Evolutionary conservation across 768 basidiomycete species (phyloP).

Genomic region (Pleurotus platypus): DNA sequence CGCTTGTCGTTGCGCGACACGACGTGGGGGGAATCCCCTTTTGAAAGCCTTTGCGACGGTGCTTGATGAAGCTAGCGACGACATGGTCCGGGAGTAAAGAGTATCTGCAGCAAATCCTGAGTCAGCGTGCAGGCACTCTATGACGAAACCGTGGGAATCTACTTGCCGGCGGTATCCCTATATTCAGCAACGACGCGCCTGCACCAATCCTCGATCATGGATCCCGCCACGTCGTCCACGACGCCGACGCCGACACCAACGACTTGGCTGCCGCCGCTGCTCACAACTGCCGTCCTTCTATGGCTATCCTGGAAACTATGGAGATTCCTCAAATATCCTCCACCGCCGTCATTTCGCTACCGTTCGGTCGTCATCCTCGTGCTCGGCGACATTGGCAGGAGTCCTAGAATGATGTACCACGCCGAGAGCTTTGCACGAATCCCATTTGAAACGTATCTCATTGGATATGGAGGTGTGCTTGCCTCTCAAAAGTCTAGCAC

Average conservation of each 20-base stretch:
- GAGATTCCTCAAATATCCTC: slow-evolving; percentile 23
- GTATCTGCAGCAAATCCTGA: no score
- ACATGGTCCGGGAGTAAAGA: slow-evolving; percentile 3
- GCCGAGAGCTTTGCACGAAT: slow-evolving; percentile 86
- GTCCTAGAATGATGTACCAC: slow-evolving; percentile 99
- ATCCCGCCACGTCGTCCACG: slow-evolving; percentile 12
- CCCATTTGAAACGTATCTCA: slow-evolving; percentile 72
- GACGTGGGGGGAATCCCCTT: background rate
- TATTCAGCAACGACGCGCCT: background rate
- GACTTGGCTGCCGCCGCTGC: slow-evolving; percentile 10
- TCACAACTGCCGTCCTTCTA: slow-evolving; percentile 12
- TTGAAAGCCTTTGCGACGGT: background rate
- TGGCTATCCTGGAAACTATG: slow-evolving; percentile 28
- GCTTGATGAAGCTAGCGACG: slow-evolving; percentile 5
- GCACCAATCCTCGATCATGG: background rate
- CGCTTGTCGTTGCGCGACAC: background rate
- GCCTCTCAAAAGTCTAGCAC: background rate
- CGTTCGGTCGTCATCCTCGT: slow-evolving; percentile 88
- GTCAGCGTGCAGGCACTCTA: background rate
- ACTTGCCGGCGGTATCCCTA: background rate
- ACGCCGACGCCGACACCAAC: background rate
- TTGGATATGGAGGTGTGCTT: slow-evolving; percentile 79
- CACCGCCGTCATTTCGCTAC: background rate
- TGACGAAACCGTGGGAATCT: background rate
- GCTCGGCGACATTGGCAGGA: slow-evolving; percentile 92